Percentiles rank a stretch among this genome's conserved stretches.
These are phyloP conservation scores for Haplosporangium sp. DNA, from an alignment of 371 early-diverging fungal species.

Conservation along the genomic window DNA sequence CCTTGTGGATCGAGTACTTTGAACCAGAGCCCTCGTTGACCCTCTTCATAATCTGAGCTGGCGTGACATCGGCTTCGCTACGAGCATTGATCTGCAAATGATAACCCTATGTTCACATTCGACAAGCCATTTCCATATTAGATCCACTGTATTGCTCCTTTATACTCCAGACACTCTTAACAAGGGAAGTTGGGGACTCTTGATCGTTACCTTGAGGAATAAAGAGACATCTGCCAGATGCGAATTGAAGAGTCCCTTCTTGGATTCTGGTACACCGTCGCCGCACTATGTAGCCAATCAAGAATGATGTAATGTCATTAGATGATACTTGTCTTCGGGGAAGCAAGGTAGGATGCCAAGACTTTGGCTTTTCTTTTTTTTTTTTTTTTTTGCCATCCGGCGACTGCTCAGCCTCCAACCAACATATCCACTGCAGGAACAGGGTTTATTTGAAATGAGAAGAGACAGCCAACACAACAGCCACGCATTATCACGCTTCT, in stretches of 20 bases:
- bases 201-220: conserved; percentile 73
- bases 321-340: too few relatives aligned
- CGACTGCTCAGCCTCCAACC: neutral
- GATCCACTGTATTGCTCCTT: neutral
- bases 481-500: too few relatives aligned
- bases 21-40: conserved; percentile 88
- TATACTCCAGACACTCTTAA: neutral
- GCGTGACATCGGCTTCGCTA: conserved; percentile 85
- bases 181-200: neutral
- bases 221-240: conserved; percentile 82
- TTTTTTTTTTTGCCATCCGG: neutral
- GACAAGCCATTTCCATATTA: too few relatives aligned
- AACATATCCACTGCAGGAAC: too few relatives aligned
- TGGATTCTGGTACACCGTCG: conserved; percentile 88
- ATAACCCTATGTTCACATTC: conserved; percentile 65
- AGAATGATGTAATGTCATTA: neutral
- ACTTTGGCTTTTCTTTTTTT: neutral
- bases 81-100: conserved; percentile 94
- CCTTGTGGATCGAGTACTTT: conserved; percentile 88
- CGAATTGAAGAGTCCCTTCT: conserved; percentile 86
- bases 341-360: neutral
- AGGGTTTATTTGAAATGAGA: too few relatives aligned
- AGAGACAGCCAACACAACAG: neutral
- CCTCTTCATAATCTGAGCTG: conserved; percentile 86
- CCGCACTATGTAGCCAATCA: conserved; percentile 72